These are phyloP conservation scores for Forsythia suspensa DNA, from an alignment of 257 asterid species.

Conservation along the genomic window DNA sequence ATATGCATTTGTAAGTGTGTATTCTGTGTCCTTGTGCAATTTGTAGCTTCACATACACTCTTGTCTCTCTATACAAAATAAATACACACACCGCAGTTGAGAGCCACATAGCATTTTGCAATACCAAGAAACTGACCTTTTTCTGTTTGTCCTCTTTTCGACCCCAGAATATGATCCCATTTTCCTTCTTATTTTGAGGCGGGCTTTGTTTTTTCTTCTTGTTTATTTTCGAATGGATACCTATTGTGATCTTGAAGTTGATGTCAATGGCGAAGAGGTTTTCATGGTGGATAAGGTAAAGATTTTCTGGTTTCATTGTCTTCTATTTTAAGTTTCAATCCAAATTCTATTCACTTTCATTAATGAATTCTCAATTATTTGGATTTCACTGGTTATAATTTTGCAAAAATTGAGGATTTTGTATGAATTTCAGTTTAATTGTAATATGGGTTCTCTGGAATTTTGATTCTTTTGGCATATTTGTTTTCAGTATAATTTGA, in stretches of 20 bases:
- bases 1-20: constrained; percentile 32
- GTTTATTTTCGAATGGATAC: constrained; percentile 50
- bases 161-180: constrained; percentile 44
- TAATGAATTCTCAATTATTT: background rate
- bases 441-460: background rate
- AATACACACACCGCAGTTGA: constrained; percentile 26
- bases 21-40: constrained; percentile 22
- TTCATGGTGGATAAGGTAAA: constrained; percentile 74
- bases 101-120: constrained; percentile 30
- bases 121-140: constrained; percentile 55
- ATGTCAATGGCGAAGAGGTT: constrained; percentile 85
- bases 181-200: constrained; percentile 42
- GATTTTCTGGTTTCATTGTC: background rate
- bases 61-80: constrained; percentile 27
- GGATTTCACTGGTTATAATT: background rate
- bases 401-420: background rate
- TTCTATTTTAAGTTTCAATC: constrained; percentile 22
- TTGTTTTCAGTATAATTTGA: background rate
- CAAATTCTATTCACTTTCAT: constrained; percentile 13
- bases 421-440: background rate
- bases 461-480: background rate
- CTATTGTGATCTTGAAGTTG: constrained; percentile 69
- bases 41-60: constrained; percentile 60
- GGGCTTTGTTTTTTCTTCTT: constrained; percentile 24
- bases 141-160: constrained; percentile 55